Evolutionary conservation across 2,329 filamentous ascomycete genomes (phyloP).

Genomic region (Trichothecium roseum): DNA sequence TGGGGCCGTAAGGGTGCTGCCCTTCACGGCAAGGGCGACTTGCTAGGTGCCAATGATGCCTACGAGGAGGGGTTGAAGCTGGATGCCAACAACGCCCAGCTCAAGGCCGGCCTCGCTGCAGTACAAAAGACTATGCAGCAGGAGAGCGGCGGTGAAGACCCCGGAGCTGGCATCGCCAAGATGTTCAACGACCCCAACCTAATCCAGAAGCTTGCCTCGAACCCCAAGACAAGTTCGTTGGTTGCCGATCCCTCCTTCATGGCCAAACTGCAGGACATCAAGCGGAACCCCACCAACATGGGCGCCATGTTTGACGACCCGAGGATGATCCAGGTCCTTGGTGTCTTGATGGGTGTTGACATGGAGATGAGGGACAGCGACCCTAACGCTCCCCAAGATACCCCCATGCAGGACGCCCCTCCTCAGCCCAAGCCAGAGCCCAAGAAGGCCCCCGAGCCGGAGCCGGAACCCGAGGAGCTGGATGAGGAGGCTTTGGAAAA

Average conservation of each 20-base stretch:
- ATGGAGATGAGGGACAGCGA: conserved; percentile 48
- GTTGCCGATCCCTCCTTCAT: conserved; percentile 83
- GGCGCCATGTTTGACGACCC: conserved; percentile 80
- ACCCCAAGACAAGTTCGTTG: conserved; percentile 81
- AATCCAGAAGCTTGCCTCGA: conserved; percentile 79
- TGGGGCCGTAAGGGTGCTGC: conserved; percentile 91
- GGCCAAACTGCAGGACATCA: conserved; percentile 73
- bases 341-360: conserved; percentile 86
- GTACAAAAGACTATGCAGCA: conserved; percentile 80
- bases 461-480: conserved; percentile 56
- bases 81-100: conserved; percentile 82
- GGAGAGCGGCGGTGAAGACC: conserved; percentile 45
- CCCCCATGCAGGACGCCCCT: conserved; percentile 64
- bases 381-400: conserved; percentile 38
- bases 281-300: conserved; percentile 69
- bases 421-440: conserved; percentile 24
- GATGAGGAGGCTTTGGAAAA: conserved; percentile 78
- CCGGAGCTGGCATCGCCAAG: conserved; percentile 66
- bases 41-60: conserved; percentile 76
- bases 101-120: conserved; percentile 76
- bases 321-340: conserved; percentile 86
- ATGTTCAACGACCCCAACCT: conserved; percentile 94
- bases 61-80: conserved; percentile 93
- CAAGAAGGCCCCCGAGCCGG: conserved; percentile 49
- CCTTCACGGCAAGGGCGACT: conserved; percentile 76